Evolutionary conservation across 192 early-diverging fungal species (phyloP), one percentile per base, ranked within the genome.

Genomic region (Gigaspora rosea): DNA sequence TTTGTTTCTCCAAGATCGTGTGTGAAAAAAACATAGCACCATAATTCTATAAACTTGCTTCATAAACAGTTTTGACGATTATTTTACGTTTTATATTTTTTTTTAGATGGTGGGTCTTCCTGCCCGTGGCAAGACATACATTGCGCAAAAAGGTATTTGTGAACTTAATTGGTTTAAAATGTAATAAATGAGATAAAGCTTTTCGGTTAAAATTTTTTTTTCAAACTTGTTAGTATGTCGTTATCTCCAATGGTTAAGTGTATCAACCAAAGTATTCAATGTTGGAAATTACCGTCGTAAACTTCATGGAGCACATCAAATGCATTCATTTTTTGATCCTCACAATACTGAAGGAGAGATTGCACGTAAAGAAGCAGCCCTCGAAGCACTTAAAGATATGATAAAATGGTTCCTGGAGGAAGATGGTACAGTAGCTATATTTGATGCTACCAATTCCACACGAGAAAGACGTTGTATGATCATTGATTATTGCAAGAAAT

Each of bases 371-470:
- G 86, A 94, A 70, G 93, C 95, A 36, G 96, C 97, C 4, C 80
- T 84, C 16, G 81, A 88, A 73, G 98, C 98, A 41, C 84, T 99
- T 47, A 86, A 90, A 10, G 96, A 99, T 81, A 95, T 99, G 95
- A 85, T 98, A 47, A 79, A 78, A 59, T 99, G 96, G 96, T 94
- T 98, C 75, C 88, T 92, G 66, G 87, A 90, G 73, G 91, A 93
- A 35, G 83, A 90, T 46, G 94, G 91, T 32, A 90, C 92, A 27
- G 94, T 98, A 33, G 97, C 95, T 0, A 85, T 98, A n/a, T 98
- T 98, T 78, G 98, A 99, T 81, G 98, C 97, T 41, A 99, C 98
- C 13, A 99, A 99, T 81, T 94, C 95, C 47, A 99, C 98, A 3
- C 85, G 81, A 11, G 88, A 92, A 35, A 86, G 98, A 71, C 83